Percentiles rank a stretch among this genome's conserved stretches.
These are phyloP conservation scores for Colletotrichum salicis DNA, from an alignment of 2,329 filamentous ascomycete species.

Conservation along the genomic window DNA sequence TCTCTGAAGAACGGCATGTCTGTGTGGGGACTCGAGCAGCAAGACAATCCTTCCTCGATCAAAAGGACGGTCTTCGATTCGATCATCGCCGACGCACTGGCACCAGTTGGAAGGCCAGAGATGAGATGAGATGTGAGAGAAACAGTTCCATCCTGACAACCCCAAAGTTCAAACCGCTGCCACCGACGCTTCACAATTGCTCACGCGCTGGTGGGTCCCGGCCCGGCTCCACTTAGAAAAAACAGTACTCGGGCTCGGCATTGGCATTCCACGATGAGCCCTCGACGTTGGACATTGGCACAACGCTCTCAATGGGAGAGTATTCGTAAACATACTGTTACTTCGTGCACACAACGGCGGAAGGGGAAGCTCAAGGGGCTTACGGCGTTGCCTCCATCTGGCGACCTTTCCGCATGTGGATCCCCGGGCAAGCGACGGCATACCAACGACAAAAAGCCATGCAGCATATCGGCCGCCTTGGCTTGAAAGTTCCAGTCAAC, in stretches of 20 bases:
- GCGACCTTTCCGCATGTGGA: constrained; percentile 2
- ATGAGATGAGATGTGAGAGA: constrained; percentile 35
- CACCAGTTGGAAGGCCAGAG: constrained; percentile 1
- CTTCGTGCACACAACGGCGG: no score
- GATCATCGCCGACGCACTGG: constrained; percentile 6
- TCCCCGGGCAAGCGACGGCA: constrained; percentile 10
- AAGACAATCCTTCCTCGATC: constrained; percentile 4
- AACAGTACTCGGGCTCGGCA: constrained; percentile 26
- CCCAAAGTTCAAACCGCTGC: constrained; percentile 10
- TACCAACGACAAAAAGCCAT: constrained; percentile 1
- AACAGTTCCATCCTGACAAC: constrained; percentile 4
- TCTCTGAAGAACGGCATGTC: background rate
- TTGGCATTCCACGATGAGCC: constrained; percentile 6
- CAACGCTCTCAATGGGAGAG: background rate
- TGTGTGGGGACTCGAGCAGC: background rate
- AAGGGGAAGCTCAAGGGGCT: background rate
- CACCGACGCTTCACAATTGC: constrained; percentile 28
- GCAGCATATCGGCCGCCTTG: background rate
- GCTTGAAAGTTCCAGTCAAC: background rate
- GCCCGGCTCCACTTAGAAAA: constrained; percentile 16
- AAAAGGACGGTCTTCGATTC: constrained; percentile 12
- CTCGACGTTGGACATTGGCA: background rate
- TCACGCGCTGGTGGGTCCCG: constrained; percentile 30
- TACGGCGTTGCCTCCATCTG: background rate
- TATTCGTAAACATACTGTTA: no score